phyloP scores from a whole-genome alignment of 202 grass and related monocot species.

The Cymbopogon flexuosus region DNA sequence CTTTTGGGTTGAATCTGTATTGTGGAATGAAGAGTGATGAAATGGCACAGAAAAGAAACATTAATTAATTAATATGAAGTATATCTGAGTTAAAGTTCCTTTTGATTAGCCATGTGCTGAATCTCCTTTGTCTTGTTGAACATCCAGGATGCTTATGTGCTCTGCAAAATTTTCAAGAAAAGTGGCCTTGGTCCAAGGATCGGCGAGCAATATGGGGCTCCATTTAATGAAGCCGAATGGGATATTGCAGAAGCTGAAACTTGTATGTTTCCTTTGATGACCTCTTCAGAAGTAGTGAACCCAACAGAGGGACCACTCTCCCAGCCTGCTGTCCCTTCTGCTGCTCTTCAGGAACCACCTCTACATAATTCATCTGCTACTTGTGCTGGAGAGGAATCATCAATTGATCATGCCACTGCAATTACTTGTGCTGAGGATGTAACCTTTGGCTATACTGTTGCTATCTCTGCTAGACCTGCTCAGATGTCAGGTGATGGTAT shows the following conservation, averaged over 20 bases:
- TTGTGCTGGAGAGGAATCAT: conserved; percentile 4
- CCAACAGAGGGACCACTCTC: not conserved
- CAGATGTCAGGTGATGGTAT: not conserved
- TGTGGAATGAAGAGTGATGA: not conserved
- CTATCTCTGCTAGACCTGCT: not conserved
- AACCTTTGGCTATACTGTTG: conserved; percentile 1
- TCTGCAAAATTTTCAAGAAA: conserved; percentile 97
- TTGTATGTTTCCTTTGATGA: conserved; percentile 38
- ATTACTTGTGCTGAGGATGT: not conserved
- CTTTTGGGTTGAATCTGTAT: not conserved
- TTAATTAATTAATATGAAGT: not conserved
- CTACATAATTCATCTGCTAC: conserved; percentile 7
- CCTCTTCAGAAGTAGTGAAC: conserved; percentile 23
- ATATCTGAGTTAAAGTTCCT: not conserved
- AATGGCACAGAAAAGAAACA: not conserved
- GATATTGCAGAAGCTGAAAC: conserved; percentile 42
- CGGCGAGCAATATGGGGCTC: conserved; percentile 87
- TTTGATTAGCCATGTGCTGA: not conserved
- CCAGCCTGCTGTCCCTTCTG: not conserved
- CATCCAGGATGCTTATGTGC: conserved; percentile 65
- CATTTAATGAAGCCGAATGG: conserved; percentile 80
- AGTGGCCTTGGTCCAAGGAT: conserved; percentile 91
- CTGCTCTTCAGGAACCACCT: not conserved
- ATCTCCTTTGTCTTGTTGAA: not conserved
- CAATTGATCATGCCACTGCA: not conserved